Base-by-base conservation (phyloP, 192 early-diverging fungal genomes). In the Chytriomyces sp. region DNA sequence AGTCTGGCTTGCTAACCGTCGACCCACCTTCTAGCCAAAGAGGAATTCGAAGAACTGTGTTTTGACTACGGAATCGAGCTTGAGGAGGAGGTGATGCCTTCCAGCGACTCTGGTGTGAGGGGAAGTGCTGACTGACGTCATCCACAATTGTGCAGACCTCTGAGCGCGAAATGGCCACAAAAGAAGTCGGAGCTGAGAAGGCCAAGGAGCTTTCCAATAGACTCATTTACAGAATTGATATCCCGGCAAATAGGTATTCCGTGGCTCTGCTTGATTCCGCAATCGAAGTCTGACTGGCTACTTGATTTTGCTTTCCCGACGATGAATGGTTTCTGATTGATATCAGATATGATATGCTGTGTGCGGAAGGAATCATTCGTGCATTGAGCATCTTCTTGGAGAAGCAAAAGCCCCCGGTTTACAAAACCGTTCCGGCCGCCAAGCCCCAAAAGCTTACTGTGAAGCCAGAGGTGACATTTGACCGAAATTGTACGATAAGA, bases 61-160 rank as follows among this genome's bases (percentile, higher is more conserved):
- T 99, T 99, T 84, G 91, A 95, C 78, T 98, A 95, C 80, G 98
- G 98, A 64, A 95, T 99, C 72, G 97, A 99, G 85, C 85, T 99
- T 39, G 97, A 99, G 72, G 97, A 99, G 78, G 95, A 96, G 80
- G 91, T 93, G 86, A 58, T 85, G 34, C 19, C 17, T 7, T 7
- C 22, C 10, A 28, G 12, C 12, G 10, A 17, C n/a, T 44, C 25
- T 7, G n/a, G n/a, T n/a, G n/a, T n/a, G n/a, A n/a, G n/a, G n/a
- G n/a, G n/a, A n/a, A n/a, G n/a, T n/a, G n/a, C n/a, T n/a, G n/a
- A n/a, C n/a, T n/a, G n/a, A n/a, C n/a, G n/a, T n/a, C n/a, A n/a
- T n/a, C n/a, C n/a, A n/a, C n/a, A n/a, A n/a, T n/a, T 22, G 25
- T 17, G 10, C 70, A 92, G 91, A 91, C 92, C 44, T 92, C 92